These are phyloP conservation scores for peach (Prunus persica) DNA, from an alignment of 306 rosid species.

Conservation along the genomic window Prunus_persica_NCBIv2 NC_034012.1:8622001-8622500, in stretches of 20 bases:
- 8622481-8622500: background rate
- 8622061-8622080: background rate
- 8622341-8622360: background rate
- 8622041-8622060: background rate
- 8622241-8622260: background rate
- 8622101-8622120: background rate
- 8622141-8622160: background rate
- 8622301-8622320: background rate
- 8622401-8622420: background rate
- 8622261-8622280: background rate
- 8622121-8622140: background rate
- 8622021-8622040: background rate
- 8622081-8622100: background rate
- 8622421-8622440: constrained; percentile 4
- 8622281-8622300: background rate
- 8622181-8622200: background rate
- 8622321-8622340: background rate
- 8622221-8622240: background rate
- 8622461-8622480: background rate
- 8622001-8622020: background rate
- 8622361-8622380: background rate
- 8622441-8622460: background rate
- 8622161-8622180: background rate
- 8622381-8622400: background rate
- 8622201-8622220: background rate